Conservation (phyloP, 1,139 yeast species). For the Geotrichum candidum region DNA sequence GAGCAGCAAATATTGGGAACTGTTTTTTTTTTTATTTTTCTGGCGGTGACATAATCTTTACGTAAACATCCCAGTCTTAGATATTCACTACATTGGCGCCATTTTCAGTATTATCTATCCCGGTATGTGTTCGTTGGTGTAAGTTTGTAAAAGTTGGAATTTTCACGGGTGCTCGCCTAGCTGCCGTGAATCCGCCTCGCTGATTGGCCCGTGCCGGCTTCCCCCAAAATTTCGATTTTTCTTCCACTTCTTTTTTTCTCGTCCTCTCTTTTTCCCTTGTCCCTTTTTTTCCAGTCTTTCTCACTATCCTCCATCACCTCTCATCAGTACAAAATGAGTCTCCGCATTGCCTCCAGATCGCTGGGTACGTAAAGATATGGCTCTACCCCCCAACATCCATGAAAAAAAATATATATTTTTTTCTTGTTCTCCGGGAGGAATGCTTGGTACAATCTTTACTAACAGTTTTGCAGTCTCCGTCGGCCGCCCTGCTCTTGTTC, state of each 20-base stretch:
- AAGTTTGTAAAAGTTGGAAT: background rate
- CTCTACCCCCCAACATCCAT: no score
- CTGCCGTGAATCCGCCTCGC: background rate
- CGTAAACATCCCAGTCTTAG: background rate
- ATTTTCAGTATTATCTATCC: background rate
- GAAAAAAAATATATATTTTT: background rate
- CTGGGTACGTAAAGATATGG: slow-evolving; percentile 22
- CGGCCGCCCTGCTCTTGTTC: slow-evolving; percentile 20
- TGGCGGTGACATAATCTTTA: background rate
- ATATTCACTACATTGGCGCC: background rate
- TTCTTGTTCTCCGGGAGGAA: background rate
- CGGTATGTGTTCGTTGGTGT: background rate
- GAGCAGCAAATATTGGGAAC: background rate
- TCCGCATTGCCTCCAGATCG: slow-evolving; percentile 27
- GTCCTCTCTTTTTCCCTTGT: background rate
- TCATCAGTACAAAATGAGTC: slow-evolving; percentile 24
- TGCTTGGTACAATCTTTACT: background rate
- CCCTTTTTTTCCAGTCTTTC: background rate
- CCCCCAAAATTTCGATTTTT: background rate
- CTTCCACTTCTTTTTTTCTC: background rate
- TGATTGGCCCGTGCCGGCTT: background rate
- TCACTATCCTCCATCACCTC: background rate
- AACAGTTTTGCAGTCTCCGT: slow-evolving; percentile 13
- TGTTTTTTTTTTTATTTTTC: background rate
- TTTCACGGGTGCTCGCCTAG: background rate